phyloP scores from a whole-genome alignment of 1,284 basidiomycete species.

The Trichosporon sp. region DNA sequence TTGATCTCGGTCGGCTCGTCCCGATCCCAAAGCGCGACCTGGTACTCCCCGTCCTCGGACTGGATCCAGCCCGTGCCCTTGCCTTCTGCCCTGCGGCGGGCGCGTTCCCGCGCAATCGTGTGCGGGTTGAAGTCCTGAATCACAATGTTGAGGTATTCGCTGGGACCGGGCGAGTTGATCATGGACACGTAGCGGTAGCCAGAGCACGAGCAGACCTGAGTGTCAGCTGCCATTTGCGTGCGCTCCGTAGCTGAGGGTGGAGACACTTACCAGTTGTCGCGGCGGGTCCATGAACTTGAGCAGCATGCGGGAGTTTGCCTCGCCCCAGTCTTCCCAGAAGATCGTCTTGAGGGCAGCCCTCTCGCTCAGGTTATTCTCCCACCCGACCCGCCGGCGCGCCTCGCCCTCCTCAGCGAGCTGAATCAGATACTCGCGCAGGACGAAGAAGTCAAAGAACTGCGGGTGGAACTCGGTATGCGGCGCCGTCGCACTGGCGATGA shows the following conservation, averaged over 20 bases:
- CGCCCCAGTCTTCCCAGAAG: constrained; percentile 52
- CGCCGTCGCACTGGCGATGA: constrained; percentile 27
- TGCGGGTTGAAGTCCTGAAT: constrained; percentile 50
- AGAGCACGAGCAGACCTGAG: constrained; percentile 45
- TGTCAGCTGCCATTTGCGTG: too few relatives aligned
- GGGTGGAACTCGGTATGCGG: constrained; percentile 21
- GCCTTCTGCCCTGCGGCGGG: not conserved
- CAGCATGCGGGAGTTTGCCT: constrained; percentile 42
- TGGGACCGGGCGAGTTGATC: constrained; percentile 22
- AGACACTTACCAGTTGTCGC: constrained; percentile 37
- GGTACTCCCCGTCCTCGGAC: constrained; percentile 19
- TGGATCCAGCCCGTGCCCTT: not conserved
- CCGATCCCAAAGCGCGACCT: constrained; percentile 6
- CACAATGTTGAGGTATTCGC: constrained; percentile 22
- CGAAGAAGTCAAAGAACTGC: constrained; percentile 57
- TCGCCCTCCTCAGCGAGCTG: constrained; percentile 54
- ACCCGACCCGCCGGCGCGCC: constrained; percentile 47
- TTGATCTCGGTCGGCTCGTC: constrained; percentile 33
- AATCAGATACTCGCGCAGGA: constrained; percentile 59
- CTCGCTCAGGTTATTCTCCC: constrained; percentile 45
- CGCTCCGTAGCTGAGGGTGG: too few relatives aligned
- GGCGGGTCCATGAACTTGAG: constrained; percentile 36
- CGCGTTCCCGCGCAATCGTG: constrained; percentile 25
- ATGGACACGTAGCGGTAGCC: constrained; percentile 53
- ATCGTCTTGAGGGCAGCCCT: constrained; percentile 31